phyloP scores from a whole-genome alignment of 2,329 filamentous ascomycete species.

The Pseudofabraea citricarpa region DNA sequence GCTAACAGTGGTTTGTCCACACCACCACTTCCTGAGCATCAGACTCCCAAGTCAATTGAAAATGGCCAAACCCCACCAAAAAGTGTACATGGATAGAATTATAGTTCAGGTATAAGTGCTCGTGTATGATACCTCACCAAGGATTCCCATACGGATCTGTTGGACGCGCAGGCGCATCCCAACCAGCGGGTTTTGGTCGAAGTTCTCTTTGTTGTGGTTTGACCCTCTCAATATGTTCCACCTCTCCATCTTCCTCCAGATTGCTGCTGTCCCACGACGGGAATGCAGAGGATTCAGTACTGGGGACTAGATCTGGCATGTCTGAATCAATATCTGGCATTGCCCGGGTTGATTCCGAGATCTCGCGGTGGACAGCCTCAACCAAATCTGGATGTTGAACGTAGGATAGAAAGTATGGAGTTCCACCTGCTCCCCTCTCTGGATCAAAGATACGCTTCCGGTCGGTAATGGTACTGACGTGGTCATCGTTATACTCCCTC shows the following conservation, averaged over 20 bases:
- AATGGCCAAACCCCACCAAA: too few species aligned
- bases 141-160: not conserved
- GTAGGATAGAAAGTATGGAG: conserved; percentile 81
- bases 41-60: too few species aligned
- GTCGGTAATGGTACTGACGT: conserved; percentile 64
- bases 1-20: too few species aligned
- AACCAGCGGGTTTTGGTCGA: not conserved
- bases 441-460: conserved; percentile 64
- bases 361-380: conserved; percentile 47
- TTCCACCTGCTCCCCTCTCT: conserved; percentile 60
- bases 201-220: not conserved
- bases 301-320: not conserved
- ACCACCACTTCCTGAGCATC: too few species aligned
- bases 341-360: conserved; percentile 11
- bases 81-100: too few species aligned
- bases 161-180: not conserved
- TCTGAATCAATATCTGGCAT: not conserved
- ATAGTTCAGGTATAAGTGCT: too few species aligned
- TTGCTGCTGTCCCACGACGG: too few species aligned
- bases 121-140: not conserved
- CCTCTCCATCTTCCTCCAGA: not conserved
- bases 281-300: not conserved
- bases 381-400: conserved; percentile 62
- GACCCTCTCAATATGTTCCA: not conserved
- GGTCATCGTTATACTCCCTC: conserved; percentile 91